Percentiles rank a stretch among this genome's conserved stretches.
These are phyloP conservation scores for Xylaria sp. DNA, from an alignment of 2,329 filamentous ascomycete species.

Conservation along the genomic window DNA sequence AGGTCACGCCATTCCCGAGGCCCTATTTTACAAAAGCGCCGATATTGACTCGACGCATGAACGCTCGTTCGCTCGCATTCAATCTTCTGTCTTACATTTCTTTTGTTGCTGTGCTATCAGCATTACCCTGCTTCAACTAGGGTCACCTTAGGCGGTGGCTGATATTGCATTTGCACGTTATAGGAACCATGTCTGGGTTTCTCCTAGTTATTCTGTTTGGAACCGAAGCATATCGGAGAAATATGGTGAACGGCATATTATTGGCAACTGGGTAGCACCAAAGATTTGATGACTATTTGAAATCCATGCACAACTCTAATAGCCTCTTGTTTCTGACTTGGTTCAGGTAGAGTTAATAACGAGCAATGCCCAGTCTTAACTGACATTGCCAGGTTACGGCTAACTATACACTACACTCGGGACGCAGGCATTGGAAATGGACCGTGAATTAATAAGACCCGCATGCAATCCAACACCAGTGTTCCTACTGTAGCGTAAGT, in stretches of 20 bases:
- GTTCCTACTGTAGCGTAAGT: too few species aligned
- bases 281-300: not conserved
- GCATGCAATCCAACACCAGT: not conserved
- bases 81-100: constrained; percentile 19
- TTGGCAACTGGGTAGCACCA: not conserved
- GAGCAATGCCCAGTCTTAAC: too few species aligned
- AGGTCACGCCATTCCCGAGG: constrained; percentile 8
- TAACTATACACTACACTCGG: too few species aligned
- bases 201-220: not conserved
- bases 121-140: not conserved
- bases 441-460: too few species aligned
- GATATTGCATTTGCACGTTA: not conserved
- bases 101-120: constrained; percentile 6
- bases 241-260: not conserved
- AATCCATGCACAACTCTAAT: not conserved
- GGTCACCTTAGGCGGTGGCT: not conserved
- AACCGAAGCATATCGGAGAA: constrained; percentile 6
- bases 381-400: not conserved
- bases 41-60: constrained; percentile 6
- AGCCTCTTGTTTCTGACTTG: not conserved
- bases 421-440: too few species aligned
- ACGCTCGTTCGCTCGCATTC: not conserved
- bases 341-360: not conserved
- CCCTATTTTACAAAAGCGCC: not conserved
- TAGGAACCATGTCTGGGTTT: not conserved